Conservation (phyloP, 257 asterid genomes). For the Jasminum sambac region DNA sequence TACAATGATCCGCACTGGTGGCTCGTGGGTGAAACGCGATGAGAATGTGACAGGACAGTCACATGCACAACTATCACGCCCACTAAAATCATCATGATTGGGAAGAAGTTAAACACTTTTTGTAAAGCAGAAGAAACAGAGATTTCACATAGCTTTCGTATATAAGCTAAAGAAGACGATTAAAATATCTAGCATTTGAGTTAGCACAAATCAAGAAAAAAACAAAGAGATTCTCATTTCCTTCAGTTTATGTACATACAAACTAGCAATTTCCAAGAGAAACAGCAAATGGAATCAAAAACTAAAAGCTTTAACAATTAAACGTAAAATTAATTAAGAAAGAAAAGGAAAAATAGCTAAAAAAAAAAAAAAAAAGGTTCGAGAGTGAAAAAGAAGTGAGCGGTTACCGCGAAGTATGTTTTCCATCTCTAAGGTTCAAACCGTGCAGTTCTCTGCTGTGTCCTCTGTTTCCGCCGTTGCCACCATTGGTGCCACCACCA, state of each 20-base stretch:
- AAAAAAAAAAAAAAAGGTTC: constrained; percentile 35
- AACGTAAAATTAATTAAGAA: constrained; percentile 5
- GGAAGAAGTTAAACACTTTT: constrained; percentile 32
- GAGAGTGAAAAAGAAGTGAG: constrained; percentile 24
- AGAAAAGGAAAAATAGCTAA: constrained; percentile 24
- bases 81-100: constrained; percentile 32
- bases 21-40: constrained; percentile 18
- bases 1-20: constrained; percentile 14
- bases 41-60: constrained; percentile 3
- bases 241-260: constrained; percentile 36
- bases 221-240: constrained; percentile 17
- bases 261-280: constrained; percentile 16
- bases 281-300: constrained; percentile 10
- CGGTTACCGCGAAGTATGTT: constrained; percentile 22
- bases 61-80: constrained; percentile 20
- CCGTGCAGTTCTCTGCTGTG: constrained; percentile 49
- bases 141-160: constrained; percentile 49
- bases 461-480: constrained; percentile 40
- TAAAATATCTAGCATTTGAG: constrained; percentile 24
- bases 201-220: constrained; percentile 24
- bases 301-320: constrained; percentile 21
- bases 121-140: constrained; percentile 39
- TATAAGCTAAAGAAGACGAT: constrained; percentile 27
- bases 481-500: constrained; percentile 39
- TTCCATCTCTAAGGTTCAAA: constrained; percentile 46